Evolutionary conservation across 2,329 filamentous ascomycete species (phyloP).

Genomic region (Trichoderma semiorbis): DNA sequence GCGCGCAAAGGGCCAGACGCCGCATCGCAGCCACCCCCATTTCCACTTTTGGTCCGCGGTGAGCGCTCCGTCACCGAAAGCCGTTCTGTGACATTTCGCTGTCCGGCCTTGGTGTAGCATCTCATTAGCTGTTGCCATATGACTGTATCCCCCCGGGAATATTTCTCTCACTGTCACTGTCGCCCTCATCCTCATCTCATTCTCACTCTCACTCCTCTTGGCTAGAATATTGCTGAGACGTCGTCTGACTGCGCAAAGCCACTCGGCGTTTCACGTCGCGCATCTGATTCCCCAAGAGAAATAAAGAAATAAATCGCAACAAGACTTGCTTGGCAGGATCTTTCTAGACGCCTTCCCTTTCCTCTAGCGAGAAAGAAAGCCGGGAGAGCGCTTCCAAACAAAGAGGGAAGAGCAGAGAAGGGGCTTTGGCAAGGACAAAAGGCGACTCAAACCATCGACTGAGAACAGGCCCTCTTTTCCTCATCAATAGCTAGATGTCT

Average conservation of each 20-base stretch:
- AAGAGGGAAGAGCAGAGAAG: not conserved
- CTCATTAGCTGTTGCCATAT: not conserved
- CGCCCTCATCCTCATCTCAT: not conserved
- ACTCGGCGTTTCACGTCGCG: not conserved
- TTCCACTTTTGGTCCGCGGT: conserved; percentile 13
- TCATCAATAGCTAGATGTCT: conserved; percentile 19
- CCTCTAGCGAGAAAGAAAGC: not conserved
- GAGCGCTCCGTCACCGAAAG: conserved; percentile 15
- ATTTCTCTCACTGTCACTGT: not conserved
- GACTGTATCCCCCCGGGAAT: not conserved
- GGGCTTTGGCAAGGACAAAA: not conserved
- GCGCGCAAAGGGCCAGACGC: not conserved
- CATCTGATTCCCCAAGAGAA: not conserved
- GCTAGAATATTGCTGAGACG: not conserved
- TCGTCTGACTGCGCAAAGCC: not conserved
- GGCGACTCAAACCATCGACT: not conserved
- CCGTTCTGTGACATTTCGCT: not conserved
- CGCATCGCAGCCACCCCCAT: conserved; percentile 14
- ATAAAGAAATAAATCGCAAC: not conserved
- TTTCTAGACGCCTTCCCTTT: not conserved
- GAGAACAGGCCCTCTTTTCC: not conserved
- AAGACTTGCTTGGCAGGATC: not conserved
- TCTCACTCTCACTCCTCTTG: not conserved
- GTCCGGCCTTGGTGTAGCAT: not conserved
- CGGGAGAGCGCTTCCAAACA: not conserved